Evolutionary conservation across 495 filamentous ascomycete genomes (phyloP).

Genomic region (Penicillium roqueforti): DNA sequence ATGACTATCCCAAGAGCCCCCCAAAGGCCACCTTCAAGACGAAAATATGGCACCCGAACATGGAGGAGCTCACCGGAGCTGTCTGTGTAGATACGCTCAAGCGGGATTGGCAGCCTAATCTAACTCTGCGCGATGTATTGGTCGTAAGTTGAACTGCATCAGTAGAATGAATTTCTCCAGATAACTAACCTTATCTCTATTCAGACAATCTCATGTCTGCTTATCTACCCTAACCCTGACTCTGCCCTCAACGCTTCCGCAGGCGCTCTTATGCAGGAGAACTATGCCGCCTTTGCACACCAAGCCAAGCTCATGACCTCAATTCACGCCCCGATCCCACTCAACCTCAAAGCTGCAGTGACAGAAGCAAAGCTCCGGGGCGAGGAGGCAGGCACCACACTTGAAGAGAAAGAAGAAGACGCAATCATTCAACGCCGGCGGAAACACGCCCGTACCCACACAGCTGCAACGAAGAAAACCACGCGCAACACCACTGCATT

Average conservation of each 20-base stretch:
- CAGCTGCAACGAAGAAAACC: conserved; percentile 21
- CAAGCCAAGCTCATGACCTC: conserved; percentile 64
- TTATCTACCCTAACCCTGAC: conserved; percentile 70
- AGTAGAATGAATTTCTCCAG: background rate
- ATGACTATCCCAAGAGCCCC: conserved; percentile 59
- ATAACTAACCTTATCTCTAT: conserved; percentile 1
- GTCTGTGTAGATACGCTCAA: conserved; percentile 73
- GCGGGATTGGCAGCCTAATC: conserved; percentile 58
- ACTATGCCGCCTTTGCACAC: conserved; percentile 56
- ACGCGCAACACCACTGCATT: conserved; percentile 3
- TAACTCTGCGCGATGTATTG: conserved; percentile 61
- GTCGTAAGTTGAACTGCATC: conserved; percentile 38
- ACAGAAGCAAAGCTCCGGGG: conserved; percentile 57
- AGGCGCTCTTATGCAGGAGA: conserved; percentile 58
- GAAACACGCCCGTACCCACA: conserved; percentile 24
- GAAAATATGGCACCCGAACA: conserved; percentile 69
- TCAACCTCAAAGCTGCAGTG: conserved; percentile 39
- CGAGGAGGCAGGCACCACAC: conserved; percentile 42
- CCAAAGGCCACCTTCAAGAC: conserved; percentile 66
- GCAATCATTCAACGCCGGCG: conserved; percentile 16
- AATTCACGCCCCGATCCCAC: conserved; percentile 58
- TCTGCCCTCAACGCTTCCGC: conserved; percentile 65
- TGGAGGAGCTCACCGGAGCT: conserved; percentile 60
- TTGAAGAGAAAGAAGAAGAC: conserved; percentile 20
- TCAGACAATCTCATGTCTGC: conserved; percentile 63